Conservation (phyloP, 2,329 filamentous ascomycete genomes). For the Phaeosphaeriaceae sp. region DNA sequence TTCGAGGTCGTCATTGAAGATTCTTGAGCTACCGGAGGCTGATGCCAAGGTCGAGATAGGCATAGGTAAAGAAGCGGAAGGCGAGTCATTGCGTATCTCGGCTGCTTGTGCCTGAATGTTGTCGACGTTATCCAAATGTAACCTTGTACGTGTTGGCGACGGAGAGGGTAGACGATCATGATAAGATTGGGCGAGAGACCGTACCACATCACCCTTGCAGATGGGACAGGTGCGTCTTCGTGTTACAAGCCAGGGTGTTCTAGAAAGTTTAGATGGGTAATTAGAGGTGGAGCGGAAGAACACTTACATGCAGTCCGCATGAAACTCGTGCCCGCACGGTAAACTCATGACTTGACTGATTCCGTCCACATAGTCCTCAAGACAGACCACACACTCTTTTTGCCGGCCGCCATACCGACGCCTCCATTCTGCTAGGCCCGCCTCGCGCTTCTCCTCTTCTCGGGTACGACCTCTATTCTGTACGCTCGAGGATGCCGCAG, state of each 20-base stretch:
- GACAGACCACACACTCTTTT: constrained; percentile 92
- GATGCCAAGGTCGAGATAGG: constrained; percentile 31
- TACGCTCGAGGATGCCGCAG: constrained; percentile 43
- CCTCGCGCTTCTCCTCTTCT: constrained; percentile 60
- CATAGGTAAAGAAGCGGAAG: constrained; percentile 59
- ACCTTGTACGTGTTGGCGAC: constrained; percentile 24
- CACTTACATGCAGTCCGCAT: constrained; percentile 97
- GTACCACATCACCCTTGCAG: constrained; percentile 95
- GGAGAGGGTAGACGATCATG: constrained; percentile 34
- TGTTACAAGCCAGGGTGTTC: constrained; percentile 95
- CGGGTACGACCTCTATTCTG: constrained; percentile 39
- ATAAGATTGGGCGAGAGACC: constrained; percentile 47
- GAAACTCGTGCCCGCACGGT: constrained; percentile 97
- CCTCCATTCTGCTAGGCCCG: constrained; percentile 59
- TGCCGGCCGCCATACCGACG: constrained; percentile 68
- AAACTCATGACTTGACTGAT: constrained; percentile 95
- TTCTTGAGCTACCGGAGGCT: constrained; percentile 7
- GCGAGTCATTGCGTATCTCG: constrained; percentile 55
- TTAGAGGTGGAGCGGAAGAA: background rate
- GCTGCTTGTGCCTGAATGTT: constrained; percentile 54
- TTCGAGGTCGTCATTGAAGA: constrained; percentile 36
- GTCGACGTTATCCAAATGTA: constrained; percentile 47
- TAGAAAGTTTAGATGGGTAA: constrained; percentile 49
- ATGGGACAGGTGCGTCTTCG: constrained; percentile 96
- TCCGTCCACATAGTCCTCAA: constrained; percentile 95